Evolutionary conservation across 2,329 filamentous ascomycete genomes (phyloP).

Genomic region (Ophiostoma sp.): DNA sequence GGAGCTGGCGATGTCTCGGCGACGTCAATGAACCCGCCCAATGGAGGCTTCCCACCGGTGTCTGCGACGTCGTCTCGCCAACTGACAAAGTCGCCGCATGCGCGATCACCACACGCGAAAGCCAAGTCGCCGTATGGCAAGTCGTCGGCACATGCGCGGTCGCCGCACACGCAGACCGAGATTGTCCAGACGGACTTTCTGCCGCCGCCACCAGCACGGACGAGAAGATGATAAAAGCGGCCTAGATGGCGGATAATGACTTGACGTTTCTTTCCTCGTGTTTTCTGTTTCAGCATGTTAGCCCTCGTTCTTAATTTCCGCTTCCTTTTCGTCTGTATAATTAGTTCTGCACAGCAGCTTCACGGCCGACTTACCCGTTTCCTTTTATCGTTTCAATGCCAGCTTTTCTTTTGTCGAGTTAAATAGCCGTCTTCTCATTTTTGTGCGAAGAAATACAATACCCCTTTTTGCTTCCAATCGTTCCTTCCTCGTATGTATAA

Average conservation of each 20-base stretch:
- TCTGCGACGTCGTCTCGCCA: background rate
- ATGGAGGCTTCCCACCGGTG: background rate
- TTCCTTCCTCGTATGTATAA: background rate
- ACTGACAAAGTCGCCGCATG: background rate
- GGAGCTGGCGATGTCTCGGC: background rate
- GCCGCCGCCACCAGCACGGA: constrained; percentile 36
- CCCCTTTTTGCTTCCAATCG: background rate
- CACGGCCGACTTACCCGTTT: background rate
- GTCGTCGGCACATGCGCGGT: background rate
- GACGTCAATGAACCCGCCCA: background rate
- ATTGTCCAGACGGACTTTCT: constrained; percentile 44
- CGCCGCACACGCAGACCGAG: constrained; percentile 34
- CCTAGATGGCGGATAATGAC: background rate
- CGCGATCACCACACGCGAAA: background rate
- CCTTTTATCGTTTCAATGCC: background rate
- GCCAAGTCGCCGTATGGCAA: background rate
- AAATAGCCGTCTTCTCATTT: background rate
- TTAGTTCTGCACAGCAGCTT: background rate
- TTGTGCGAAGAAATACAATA: background rate
- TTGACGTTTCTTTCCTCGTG: background rate
- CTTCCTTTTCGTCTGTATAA: constrained; percentile 11
- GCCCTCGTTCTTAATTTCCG: constrained; percentile 11
- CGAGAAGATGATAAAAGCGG: constrained; percentile 24
- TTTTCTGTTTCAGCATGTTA: background rate
- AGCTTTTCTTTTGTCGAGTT: background rate